phyloP scores from a whole-genome alignment of 208 protist species.

The Leptomonas pyrrhocoris region DNA sequence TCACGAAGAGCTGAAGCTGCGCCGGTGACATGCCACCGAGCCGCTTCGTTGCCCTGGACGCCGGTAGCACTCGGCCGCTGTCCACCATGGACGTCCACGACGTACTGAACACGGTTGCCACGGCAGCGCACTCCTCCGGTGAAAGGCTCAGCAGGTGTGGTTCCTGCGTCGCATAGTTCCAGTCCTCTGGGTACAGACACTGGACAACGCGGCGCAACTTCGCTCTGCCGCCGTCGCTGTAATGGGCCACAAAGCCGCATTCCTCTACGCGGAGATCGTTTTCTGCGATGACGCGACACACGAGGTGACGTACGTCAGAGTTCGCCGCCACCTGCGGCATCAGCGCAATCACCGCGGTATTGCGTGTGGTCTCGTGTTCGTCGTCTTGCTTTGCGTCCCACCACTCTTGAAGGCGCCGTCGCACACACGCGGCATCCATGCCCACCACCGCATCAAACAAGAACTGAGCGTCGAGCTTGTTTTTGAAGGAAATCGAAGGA shows the following conservation, averaged over 20 bases:
- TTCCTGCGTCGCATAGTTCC: conserved; percentile 33
- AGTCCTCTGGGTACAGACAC: conserved; percentile 32
- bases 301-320: conserved; percentile 16
- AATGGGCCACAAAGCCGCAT: conserved; percentile 28
- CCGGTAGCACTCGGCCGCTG: conserved; percentile 28
- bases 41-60: conserved; percentile 30
- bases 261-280: conserved; percentile 28
- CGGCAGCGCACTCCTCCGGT: conserved; percentile 3
- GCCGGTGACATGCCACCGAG: conserved; percentile 38
- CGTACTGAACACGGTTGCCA: conserved; percentile 16
- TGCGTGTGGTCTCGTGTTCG: neutral
- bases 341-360: conserved; percentile 29
- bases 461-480: conserved; percentile 2
- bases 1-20: conserved; percentile 33
- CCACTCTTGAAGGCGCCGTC: conserved; percentile 4
- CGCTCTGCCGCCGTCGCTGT: conserved; percentile 7
- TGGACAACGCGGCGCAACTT: conserved; percentile 6
- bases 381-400: neutral
- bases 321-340: conserved; percentile 28
- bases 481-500: conserved; percentile 6
- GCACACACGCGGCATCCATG: conserved; percentile 9
- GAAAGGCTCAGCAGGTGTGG: conserved; percentile 20
- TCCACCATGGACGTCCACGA: conserved; percentile 33
- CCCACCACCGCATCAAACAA: conserved; percentile 27
- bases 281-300: conserved; percentile 20